phyloP scores from a whole-genome alignment of 192 early-diverging fungal species.

The Martensiomyces pterosporus region DNA sequence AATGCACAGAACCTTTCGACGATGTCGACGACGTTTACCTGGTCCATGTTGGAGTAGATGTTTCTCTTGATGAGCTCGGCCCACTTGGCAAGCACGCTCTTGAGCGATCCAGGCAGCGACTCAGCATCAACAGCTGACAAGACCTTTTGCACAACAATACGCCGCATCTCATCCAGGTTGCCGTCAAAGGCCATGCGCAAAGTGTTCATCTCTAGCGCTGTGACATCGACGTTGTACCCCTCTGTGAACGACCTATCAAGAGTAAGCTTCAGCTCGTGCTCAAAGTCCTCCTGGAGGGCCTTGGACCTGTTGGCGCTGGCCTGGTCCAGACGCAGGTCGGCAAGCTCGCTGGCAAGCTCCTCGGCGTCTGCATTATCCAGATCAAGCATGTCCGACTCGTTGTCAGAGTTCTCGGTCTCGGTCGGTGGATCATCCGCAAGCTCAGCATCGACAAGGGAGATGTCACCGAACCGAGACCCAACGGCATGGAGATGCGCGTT shows the following conservation, averaged over 20 bases:
- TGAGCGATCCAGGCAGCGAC: slow-evolving; percentile 42
- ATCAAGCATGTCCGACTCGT: slow-evolving; percentile 1
- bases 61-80: slow-evolving; percentile 63
- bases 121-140: slow-evolving; percentile 57
- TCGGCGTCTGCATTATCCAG: slow-evolving; percentile 39
- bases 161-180: slow-evolving; percentile 72
- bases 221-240: slow-evolving; percentile 66
- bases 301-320: slow-evolving; percentile 49
- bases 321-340: slow-evolving; percentile 32
- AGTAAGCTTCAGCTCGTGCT: slow-evolving; percentile 65
- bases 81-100: slow-evolving; percentile 60
- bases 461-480: slow-evolving; percentile 21
- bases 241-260: slow-evolving; percentile 79
- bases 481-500: slow-evolving; percentile 21
- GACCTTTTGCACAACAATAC: slow-evolving; percentile 67
- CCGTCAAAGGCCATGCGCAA: slow-evolving; percentile 84
- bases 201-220: slow-evolving; percentile 80
- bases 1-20: slow-evolving; percentile 53
- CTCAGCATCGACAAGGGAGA: neutral
- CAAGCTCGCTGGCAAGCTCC: slow-evolving; percentile 45
- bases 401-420: slow-evolving; percentile 6
- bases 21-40: slow-evolving; percentile 62
- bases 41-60: slow-evolving; percentile 64
- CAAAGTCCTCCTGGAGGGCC: slow-evolving; percentile 60
- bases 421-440: slow-evolving; percentile 16